Conservation (phyloP, 2,329 filamentous ascomycete genomes). For the Phoma herbarum region DNA sequence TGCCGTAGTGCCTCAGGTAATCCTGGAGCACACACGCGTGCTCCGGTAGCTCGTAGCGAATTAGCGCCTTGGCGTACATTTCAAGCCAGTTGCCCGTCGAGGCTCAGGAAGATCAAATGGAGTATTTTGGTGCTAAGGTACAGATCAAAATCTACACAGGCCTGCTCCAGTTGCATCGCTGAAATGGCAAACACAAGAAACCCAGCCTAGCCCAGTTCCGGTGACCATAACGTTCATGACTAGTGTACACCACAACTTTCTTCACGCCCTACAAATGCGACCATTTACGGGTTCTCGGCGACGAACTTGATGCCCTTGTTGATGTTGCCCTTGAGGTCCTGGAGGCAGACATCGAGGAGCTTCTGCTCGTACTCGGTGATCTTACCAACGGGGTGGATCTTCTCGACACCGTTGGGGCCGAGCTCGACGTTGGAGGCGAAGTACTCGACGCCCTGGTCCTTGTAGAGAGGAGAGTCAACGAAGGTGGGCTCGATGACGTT, state of each 20-base stretch:
- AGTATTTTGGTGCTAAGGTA: slow-evolving; percentile 34
- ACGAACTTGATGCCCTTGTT: slow-evolving; percentile 81
- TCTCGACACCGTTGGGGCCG: slow-evolving; percentile 93
- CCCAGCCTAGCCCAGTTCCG: slow-evolving; percentile 34
- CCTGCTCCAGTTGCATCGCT: slow-evolving; percentile 24
- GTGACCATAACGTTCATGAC: slow-evolving; percentile 33
- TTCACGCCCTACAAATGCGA: neutral
- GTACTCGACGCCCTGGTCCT: slow-evolving; percentile 97
- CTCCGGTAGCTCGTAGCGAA: no score
- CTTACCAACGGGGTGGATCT: slow-evolving; percentile 88
- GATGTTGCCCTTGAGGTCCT: slow-evolving; percentile 92
- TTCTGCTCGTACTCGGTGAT: slow-evolving; percentile 86
- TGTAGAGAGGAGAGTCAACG: slow-evolving; percentile 96
- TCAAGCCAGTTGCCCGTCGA: no score
- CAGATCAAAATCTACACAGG: slow-evolving; percentile 34
- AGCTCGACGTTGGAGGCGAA: slow-evolving; percentile 96
- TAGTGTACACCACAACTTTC: slow-evolving; percentile 38
- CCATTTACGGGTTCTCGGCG: slow-evolving; percentile 61
- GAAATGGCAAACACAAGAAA: slow-evolving; percentile 28
- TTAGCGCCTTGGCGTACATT: no score
- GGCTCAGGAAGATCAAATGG: slow-evolving; percentile 20
- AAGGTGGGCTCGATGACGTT: slow-evolving; percentile 96
- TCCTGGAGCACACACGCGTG: no score
- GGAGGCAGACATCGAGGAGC: slow-evolving; percentile 84
- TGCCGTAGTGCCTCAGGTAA: no score